Evolutionary conservation across 768 basidiomycete species (phyloP), one percentile per base, ranked within the genome.

Genomic region (Strobilomyces confusus): DNA sequence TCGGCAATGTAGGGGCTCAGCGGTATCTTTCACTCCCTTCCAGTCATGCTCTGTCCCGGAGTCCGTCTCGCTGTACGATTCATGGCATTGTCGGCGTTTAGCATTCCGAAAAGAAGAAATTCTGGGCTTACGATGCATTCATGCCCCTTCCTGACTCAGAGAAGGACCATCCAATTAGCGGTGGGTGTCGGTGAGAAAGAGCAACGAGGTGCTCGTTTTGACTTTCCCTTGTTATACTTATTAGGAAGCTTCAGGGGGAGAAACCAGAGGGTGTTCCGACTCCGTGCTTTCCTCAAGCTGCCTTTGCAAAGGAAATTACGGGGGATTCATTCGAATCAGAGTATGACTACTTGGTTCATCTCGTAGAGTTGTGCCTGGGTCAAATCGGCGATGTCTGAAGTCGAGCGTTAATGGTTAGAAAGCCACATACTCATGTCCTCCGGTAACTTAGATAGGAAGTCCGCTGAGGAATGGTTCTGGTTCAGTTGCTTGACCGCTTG

Each of bases 231-330:
- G n/a, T n/a, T n/a, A n/a, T n/a, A n/a, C n/a, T n/a, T n/a, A n/a
- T n/a, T n/a, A n/a, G n/a, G n/a, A n/a, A n/a, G n/a, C 74, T 12
- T 74, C 72, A 45, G 86, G 71, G 17, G 69, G 63, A 30, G 80
- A 78, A 53, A 91, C 76, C 44, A 88, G 72, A 8, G 82, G 83
- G 14, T 77, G 75, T 15, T 69, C 55, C 2, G 69, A 65, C 20
- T 38, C 66, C 46, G 69, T 63, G 30, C 72, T 70, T 26, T 75
- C 75, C 17, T 78, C 68, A 3, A 77, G 59, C n/a, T 72, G 54
- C 22, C 59, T 72, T 77, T 80, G 54, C 14, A 26, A 23, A 51
- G 11, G 45, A 29, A 12, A 38, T 51, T 37, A 54, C 6, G 17
- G 9, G 15, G 11, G 22, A 33, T 34, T 4, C 38, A 33, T 30